Evolutionary conservation across 23 red algal genomes (phyloP), one percentile per base, ranked within the genome.

Genomic region (Gracilaria domingensis): DNA sequence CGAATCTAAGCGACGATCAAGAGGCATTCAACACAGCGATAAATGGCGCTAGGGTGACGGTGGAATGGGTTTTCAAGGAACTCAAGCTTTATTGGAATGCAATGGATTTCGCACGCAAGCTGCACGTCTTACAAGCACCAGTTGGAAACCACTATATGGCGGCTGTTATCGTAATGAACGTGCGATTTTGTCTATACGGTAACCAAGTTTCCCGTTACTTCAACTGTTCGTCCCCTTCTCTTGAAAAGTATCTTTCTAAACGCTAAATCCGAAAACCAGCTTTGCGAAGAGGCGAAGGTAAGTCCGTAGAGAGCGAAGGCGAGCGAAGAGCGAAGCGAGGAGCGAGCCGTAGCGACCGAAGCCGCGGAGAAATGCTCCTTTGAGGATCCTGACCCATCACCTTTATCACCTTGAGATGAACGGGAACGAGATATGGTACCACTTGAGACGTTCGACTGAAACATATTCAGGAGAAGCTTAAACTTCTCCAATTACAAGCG

Each of bases 31-130:
- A 53, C 44, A 74, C 0, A 12, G 47, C 21, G 14, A 87, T 74
- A 18, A 39, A 11, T 18, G 48, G 16, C 20, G 83, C 23, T 0
- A 23, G 65, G 8, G 26, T 75, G 30, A 57, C 34, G 7, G 0
- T 87, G 1, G 35, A 87, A 38, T 87, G 83, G 83, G 55, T 72
- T 13, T 75, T 48, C 26, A 87, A 82, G 60, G 78, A 82, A 60
- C 13, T 58, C 20, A 55, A 82, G 30, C 18, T 33, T 23, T 82
- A 56, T 38, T 82, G 78, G 49, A 82, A 0, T 33, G 36, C 33
- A n/a, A 30, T 82, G 78, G 78, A 58, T 55, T 21, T 60, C 34
- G 20, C 5, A 7, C 5, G 78, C 17, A 82, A 82, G 57, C 57
- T 82, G 25, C 17, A 49, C 48, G 51, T 82, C 11, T 56, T 82